Conservation (phyloP, 805 yeast genomes). For the Wickerhamiella kurtzmanii region DNA sequence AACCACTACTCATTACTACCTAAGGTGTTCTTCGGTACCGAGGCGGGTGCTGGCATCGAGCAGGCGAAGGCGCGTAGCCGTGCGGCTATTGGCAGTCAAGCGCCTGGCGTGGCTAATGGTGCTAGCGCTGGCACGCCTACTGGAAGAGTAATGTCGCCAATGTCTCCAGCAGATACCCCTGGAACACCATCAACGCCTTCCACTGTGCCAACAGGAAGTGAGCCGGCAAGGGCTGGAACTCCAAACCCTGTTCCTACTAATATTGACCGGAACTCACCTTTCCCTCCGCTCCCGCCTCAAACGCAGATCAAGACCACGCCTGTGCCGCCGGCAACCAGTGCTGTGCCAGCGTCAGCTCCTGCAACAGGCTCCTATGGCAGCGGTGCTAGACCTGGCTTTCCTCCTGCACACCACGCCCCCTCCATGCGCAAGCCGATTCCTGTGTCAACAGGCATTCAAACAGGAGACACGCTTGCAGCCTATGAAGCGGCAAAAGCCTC, state of each 20-base stretch:
- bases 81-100: background rate
- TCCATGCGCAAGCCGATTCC: background rate
- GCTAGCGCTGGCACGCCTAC: background rate
- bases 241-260: background rate
- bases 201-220: background rate
- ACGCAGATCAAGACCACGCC: background rate
- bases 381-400: background rate
- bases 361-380: background rate
- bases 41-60: background rate
- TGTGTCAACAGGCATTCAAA: slow-evolving; percentile 4
- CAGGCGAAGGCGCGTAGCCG: background rate
- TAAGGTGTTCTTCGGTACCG: background rate
- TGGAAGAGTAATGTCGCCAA: background rate
- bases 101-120: background rate
- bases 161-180: background rate
- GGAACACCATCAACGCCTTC: background rate
- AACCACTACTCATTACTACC: slow-evolving; percentile 24
- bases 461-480: slow-evolving; percentile 18
- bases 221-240: background rate
- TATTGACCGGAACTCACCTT: background rate
- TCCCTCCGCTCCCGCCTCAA: slow-evolving; percentile 1
- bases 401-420: background rate
- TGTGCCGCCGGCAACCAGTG: background rate
- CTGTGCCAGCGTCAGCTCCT: background rate
- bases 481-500: slow-evolving; percentile 21